Conservation (phyloP, 75 land plant species). For the Cupressus sempervirens region DNA sequence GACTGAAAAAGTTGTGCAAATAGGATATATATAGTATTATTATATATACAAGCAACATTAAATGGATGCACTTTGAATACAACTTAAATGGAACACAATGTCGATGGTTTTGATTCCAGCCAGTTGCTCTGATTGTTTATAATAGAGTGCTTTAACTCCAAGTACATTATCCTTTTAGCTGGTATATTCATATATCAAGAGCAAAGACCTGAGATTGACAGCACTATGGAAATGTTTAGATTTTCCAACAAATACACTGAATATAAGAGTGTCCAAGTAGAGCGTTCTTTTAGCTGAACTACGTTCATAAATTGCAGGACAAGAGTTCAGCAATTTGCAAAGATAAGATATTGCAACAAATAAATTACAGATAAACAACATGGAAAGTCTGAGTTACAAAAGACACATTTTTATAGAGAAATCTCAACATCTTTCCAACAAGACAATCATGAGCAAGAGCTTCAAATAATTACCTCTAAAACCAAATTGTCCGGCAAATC, state of each 20-base stretch:
- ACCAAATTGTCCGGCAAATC: constrained; percentile 56
- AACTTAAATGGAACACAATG: not conserved
- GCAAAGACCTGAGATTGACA: not conserved
- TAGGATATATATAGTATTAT: not conserved
- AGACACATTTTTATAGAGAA: not conserved
- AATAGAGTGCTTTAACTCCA: not conserved
- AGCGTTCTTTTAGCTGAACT: not conserved
- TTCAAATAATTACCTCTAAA: constrained; percentile 54
- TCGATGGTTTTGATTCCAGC: not conserved
- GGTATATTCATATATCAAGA: not conserved
- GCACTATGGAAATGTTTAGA: not conserved
- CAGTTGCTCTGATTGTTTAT: not conserved
- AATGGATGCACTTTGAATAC: not conserved
- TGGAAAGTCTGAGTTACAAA: not conserved
- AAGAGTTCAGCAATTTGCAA: not conserved
- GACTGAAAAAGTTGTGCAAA: too few species aligned
- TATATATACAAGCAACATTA: not conserved
- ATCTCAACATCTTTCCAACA: not conserved
- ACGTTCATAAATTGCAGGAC: not conserved
- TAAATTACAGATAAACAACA: not conserved
- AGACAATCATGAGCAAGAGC: not conserved
- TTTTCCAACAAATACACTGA: not conserved
- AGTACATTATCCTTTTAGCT: not conserved
- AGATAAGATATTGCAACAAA: not conserved
- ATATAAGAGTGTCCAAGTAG: not conserved